Evolutionary conservation across 1,284 basidiomycete species (phyloP).

Genomic region (Ustilago shanxiensis): DNA sequence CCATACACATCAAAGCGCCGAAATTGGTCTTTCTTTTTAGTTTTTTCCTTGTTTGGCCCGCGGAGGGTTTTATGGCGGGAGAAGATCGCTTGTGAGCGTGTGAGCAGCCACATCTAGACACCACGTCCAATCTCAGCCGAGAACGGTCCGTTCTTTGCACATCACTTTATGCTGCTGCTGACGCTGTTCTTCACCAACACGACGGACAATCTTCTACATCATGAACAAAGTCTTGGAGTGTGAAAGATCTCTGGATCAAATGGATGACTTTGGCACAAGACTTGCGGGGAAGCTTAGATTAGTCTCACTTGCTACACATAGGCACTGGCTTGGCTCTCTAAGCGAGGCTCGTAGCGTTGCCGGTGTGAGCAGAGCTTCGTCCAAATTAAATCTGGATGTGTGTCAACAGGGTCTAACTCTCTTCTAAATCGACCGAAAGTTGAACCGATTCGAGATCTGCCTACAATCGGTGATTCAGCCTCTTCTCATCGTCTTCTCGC

Average conservation of each 20-base stretch:
- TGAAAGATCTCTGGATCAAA: neutral
- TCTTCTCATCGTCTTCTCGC: slow-evolving; percentile 5
- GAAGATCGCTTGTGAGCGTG: neutral
- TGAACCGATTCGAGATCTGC: neutral
- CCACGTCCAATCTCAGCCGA: neutral
- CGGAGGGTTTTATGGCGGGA: slow-evolving; percentile 11
- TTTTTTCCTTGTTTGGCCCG: slow-evolving; percentile 19
- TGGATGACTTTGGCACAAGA: neutral
- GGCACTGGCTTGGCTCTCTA: slow-evolving; percentile 14
- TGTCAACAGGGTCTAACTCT: neutral
- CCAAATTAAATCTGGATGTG: neutral
- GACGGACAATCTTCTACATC: too few species aligned
- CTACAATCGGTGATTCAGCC: neutral
- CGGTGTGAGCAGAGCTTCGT: neutral
- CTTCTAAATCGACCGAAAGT: too few species aligned
- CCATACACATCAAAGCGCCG: slow-evolving; percentile 10
- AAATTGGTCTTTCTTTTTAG: slow-evolving; percentile 14
- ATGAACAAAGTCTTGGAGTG: neutral
- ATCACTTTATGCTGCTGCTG: neutral
- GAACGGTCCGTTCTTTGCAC: neutral
- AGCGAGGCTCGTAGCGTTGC: slow-evolving; percentile 43
- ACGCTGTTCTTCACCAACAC: too few species aligned
- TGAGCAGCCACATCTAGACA: slow-evolving; percentile 1
- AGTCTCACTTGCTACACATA: neutral
- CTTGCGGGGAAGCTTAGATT: slow-evolving; percentile 4